A percentile compares a stretch with the other conserved stretches of the same genome.
Evolutionary conservation across 1,139 yeast genomes (phyloP).

Genomic region (Zygosaccharomyces sapae): DNA sequence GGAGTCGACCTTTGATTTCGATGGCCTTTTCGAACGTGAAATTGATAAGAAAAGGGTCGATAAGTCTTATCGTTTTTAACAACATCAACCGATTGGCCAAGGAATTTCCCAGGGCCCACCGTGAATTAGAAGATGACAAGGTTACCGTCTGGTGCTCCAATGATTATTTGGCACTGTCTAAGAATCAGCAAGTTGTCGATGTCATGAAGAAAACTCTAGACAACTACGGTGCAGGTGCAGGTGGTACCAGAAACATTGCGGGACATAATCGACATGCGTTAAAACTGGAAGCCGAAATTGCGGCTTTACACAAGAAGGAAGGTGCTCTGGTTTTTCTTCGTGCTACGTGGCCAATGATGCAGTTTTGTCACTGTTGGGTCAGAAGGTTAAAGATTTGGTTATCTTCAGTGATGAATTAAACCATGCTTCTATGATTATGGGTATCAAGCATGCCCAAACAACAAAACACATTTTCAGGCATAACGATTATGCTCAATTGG

Average conservation of each 20-base stretch:
- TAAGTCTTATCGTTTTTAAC: slow-evolving; percentile 92
- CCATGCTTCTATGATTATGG: slow-evolving; percentile 97
- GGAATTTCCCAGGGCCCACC: slow-evolving; percentile 91
- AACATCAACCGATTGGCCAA: slow-evolving; percentile 92
- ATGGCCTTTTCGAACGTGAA: slow-evolving; percentile 58
- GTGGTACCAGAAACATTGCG: slow-evolving; percentile 98
- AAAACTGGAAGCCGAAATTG: slow-evolving; percentile 77
- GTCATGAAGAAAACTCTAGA: slow-evolving; percentile 79
- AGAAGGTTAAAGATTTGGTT: slow-evolving; percentile 81
- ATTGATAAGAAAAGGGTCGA: slow-evolving; percentile 72
- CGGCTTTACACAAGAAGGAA: slow-evolving; percentile 89
- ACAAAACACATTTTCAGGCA: slow-evolving; percentile 87
- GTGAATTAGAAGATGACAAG: slow-evolving; percentile 65
- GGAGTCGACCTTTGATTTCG: slow-evolving; percentile 58
- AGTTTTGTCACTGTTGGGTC: slow-evolving; percentile 86
- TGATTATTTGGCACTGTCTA: slow-evolving; percentile 94
- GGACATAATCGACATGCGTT: slow-evolving; percentile 93
- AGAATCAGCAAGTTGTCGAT: slow-evolving; percentile 62
- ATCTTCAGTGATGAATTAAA: slow-evolving; percentile 88
- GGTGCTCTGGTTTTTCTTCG: slow-evolving; percentile 94
- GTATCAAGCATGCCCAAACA: slow-evolving; percentile 86
- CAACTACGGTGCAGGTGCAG: slow-evolving; percentile 96
- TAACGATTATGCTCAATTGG: slow-evolving; percentile 80
- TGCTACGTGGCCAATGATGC: slow-evolving; percentile 98
- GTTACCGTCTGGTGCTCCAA: slow-evolving; percentile 99